These are phyloP conservation scores for Candida railenensis DNA, from an alignment of 805 yeast genomes.

Conservation along the genomic window DNA sequence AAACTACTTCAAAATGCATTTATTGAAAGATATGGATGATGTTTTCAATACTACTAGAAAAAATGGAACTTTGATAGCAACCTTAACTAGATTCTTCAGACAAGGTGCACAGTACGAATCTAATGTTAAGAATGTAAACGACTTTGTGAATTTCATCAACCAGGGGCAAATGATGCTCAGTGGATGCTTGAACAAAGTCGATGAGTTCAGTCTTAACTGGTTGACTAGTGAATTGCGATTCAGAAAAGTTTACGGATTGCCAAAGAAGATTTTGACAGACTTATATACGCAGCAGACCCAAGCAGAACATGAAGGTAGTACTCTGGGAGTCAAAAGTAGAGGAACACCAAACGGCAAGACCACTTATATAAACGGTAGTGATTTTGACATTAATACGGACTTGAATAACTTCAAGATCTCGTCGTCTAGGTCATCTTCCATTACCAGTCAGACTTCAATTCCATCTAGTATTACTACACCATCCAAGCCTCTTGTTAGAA, in stretches of 20 bases:
- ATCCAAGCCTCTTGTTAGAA: background rate
- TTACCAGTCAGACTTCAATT: background rate
- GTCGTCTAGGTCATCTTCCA: background rate
- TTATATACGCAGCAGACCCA: conserved; percentile 10
- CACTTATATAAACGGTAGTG: background rate
- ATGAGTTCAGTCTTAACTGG: conserved; percentile 43
- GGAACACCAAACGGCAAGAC: too few relatives aligned
- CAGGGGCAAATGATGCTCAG: conserved; percentile 37
- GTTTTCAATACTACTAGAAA: conserved; percentile 44
- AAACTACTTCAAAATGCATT: conserved; percentile 24
- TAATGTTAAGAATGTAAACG: conserved; percentile 35
- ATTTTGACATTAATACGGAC: background rate
- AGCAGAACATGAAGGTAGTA: background rate
- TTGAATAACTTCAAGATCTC: background rate
- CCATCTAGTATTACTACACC: conserved; percentile 2
- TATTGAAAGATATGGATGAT: conserved; percentile 27
- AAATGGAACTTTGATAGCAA: conserved; percentile 49
- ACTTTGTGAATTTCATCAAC: conserved; percentile 39
- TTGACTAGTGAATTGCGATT: conserved; percentile 40
- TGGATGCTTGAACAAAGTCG: conserved; percentile 27
- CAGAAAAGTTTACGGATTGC: conserved; percentile 34
- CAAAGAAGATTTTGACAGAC: conserved; percentile 20
- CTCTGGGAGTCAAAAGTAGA: background rate
- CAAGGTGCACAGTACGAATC: conserved; percentile 35
- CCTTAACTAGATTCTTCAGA: conserved; percentile 45